These are phyloP conservation scores for Aspergillus fructus DNA, from an alignment of 2,329 filamentous ascomycete genomes.

Conservation along the genomic window DNA sequence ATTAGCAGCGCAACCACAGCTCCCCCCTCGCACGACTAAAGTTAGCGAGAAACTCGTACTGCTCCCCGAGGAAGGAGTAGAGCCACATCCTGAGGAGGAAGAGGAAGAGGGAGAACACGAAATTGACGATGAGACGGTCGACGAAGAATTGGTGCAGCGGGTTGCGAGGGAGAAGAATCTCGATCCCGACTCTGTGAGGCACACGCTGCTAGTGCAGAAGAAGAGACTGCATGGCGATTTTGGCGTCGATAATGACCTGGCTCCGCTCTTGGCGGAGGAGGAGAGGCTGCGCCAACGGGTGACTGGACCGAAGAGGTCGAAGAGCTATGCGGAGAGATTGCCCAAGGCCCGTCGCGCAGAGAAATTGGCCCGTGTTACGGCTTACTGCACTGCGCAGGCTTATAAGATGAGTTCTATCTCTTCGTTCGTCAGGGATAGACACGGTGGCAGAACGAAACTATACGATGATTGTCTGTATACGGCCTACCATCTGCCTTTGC, in stretches of 20 bases:
- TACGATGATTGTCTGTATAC: slow-evolving; percentile 98
- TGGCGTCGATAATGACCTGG: slow-evolving; percentile 54
- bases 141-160: slow-evolving; percentile 37
- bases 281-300: slow-evolving; percentile 59
- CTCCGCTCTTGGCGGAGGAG: slow-evolving; percentile 56
- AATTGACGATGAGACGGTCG: slow-evolving; percentile 26
- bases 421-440: slow-evolving; percentile 80
- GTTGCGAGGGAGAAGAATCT: slow-evolving; percentile 33
- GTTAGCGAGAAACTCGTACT: slow-evolving; percentile 96
- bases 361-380: slow-evolving; percentile 85
- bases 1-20: slow-evolving; percentile 54
- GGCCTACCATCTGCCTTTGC: slow-evolving; percentile 86
- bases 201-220: slow-evolving; percentile 32
- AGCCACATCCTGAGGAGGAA: slow-evolving; percentile 8
- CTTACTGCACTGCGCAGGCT: slow-evolving; percentile 92
- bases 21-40: slow-evolving; percentile 87
- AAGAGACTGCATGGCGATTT: slow-evolving; percentile 51
- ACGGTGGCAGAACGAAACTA: slow-evolving; percentile 88
- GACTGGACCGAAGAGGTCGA: slow-evolving; percentile 58
- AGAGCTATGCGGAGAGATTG: slow-evolving; percentile 90
- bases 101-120: slow-evolving; percentile 27
- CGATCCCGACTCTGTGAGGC: slow-evolving; percentile 34
- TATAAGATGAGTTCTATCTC: slow-evolving; percentile 89
- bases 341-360: slow-evolving; percentile 85
- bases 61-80: slow-evolving; percentile 64